Percentiles rank a stretch among this genome's conserved stretches.
These are phyloP conservation scores for Nematocida sp. DNA, from an alignment of 371 early-diverging fungal genomes.

Conservation along the genomic window DNA sequence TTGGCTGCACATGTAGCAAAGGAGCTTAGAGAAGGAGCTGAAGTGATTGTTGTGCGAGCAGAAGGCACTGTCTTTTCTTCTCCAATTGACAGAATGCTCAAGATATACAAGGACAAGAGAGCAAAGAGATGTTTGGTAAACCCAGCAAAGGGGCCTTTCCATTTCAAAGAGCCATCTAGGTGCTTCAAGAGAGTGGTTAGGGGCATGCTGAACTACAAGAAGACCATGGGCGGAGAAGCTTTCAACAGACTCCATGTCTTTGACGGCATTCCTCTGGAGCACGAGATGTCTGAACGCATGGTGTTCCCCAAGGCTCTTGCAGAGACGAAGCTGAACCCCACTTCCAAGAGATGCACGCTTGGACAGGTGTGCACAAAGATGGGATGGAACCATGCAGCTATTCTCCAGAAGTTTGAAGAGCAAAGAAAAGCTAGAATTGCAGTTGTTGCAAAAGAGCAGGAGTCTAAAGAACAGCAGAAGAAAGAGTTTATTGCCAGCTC, in stretches of 20 bases:
- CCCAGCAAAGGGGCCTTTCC: constrained; percentile 93
- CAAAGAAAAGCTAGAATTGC: constrained; percentile 39
- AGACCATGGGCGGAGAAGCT: constrained; percentile 88
- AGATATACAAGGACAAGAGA: constrained; percentile 87
- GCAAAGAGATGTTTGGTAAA: constrained; percentile 96
- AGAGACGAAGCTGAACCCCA: constrained; percentile 84
- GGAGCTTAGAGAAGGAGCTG: constrained; percentile 90
- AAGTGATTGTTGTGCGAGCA: constrained; percentile 87
- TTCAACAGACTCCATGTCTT: constrained; percentile 90
- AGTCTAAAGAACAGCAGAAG: constrained; percentile 45
- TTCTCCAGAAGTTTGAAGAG: constrained; percentile 62
- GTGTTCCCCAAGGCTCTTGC: constrained; percentile 91
- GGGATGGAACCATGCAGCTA: constrained; percentile 87
- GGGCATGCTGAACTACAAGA: constrained; percentile 98
- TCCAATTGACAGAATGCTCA: constrained; percentile 81
- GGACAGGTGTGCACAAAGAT: constrained; percentile 84
- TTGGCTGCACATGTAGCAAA: constrained; percentile 94
- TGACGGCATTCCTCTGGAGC: constrained; percentile 95
- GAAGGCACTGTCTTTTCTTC: constrained; percentile 94
- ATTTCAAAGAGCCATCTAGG: constrained; percentile 90
- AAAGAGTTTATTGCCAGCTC: constrained; percentile 16
- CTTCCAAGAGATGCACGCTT: constrained; percentile 86
- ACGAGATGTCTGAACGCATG: constrained; percentile 84
- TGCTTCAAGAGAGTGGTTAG: constrained; percentile 89
- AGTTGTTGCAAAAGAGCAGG: constrained; percentile 23